Percentiles rank a stretch among this genome's conserved stretches.
These are phyloP conservation scores for Suhomyces sp. DNA, from an alignment of 805 yeast genomes.

Conservation along the genomic window DNA sequence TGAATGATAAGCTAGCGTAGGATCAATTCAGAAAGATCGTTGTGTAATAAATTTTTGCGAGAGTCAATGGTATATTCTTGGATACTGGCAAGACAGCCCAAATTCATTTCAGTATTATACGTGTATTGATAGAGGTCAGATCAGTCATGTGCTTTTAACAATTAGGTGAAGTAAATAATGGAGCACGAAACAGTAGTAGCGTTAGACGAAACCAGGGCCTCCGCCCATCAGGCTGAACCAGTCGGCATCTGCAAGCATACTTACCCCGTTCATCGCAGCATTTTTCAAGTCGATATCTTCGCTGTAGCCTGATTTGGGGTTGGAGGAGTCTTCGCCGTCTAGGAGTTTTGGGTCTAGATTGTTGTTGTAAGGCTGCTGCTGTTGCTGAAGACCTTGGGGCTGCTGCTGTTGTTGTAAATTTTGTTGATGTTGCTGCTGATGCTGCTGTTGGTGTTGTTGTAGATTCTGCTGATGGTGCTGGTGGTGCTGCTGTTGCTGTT, in stretches of 20 bases:
- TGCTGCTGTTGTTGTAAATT: neutral
- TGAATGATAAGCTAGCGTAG: neutral
- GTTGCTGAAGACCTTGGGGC: neutral
- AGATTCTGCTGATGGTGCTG: neutral
- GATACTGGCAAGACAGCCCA: neutral
- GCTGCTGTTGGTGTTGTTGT: neutral
- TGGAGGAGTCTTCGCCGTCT: neutral
- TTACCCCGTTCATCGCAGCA: neutral
- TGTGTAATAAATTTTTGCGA: neutral
- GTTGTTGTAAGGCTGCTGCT: neutral
- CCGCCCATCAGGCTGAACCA: conserved; percentile 34
- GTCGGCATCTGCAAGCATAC: conserved; percentile 15
- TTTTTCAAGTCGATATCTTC: neutral
- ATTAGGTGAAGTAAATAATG: neutral
- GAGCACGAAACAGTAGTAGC: neutral
- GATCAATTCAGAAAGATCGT: neutral
- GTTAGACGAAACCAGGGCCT: conserved; percentile 27
- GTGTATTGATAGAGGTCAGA: neutral
- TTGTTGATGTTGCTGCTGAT: neutral
- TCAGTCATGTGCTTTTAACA: neutral
- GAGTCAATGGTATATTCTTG: neutral
- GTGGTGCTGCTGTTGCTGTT: neutral
- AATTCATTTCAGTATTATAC: neutral
- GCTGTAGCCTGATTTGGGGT: neutral
- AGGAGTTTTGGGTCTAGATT: neutral